Base-by-base conservation (phyloP, 176 grass and related monocot genomes). In the Carex pumila region DNA sequence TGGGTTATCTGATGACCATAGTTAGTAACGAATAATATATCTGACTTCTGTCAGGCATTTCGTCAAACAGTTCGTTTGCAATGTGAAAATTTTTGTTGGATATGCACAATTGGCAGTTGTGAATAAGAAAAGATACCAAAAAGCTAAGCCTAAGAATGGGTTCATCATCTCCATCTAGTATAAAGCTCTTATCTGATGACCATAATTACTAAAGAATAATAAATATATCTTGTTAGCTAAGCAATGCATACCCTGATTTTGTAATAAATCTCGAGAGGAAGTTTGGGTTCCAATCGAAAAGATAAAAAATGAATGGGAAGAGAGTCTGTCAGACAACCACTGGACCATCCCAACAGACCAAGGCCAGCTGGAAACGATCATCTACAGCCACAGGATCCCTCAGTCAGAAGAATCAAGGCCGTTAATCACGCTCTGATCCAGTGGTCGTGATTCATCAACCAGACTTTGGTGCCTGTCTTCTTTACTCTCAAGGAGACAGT, bases 401-500 rank as follows among this genome's bases (percentile, higher is more conserved):
- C 2, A 0, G 4, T 0, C 0, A 12, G 10, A 70, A 5, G 2
- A 4, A 39, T 32, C 64, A 34, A 47, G 14, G 0, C 39, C 63
- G 61, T 84, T 41, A 84, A 84, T 84, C 65, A 84, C 81, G 84
- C 84, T 86, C 84, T 30, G 57, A 18, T 63, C 7, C 68, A 78
- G 84, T 31, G 84, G 56, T 63, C 11, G 2, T 64, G 71, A 12
- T 9, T 85, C 84, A 79, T 79, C 84, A 45, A 79, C 84, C 84
- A 86, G 59, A 86, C 84, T 67, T 61, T 25, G 72, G 56, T 86
- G 84, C 73, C 73, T 69, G 73, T 79, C 84, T 86, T 73, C 73
- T 86, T 19, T 8, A 19, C 59, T 63, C 36, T 86, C 84, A 86
- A 68, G 73, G 41, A 86, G 3, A 79, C 84, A 86, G 84, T 86